These are phyloP conservation scores for Claviceps spartinae DNA, from an alignment of 2,329 filamentous ascomycete species.

Conservation along the genomic window DNA sequence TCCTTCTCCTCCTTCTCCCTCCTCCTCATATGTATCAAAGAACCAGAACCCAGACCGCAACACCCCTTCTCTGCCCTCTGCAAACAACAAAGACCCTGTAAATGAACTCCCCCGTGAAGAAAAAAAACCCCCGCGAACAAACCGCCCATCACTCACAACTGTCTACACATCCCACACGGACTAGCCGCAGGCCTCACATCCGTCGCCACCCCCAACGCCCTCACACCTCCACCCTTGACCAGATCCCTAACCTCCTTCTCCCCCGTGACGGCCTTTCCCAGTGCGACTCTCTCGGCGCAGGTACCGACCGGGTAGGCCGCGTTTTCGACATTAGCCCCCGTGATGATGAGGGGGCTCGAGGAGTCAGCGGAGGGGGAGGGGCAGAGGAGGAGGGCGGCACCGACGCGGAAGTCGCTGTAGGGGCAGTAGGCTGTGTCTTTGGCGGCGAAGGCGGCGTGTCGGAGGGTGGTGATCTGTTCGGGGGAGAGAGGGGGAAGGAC, in stretches of 20 bases:
- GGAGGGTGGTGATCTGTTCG: conserved; percentile 53
- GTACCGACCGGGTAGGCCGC: conserved; percentile 88
- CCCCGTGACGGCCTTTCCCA: conserved; percentile 61
- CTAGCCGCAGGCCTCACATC: conserved; percentile 57
- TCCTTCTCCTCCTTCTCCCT: no score
- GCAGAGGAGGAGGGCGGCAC: conserved; percentile 48
- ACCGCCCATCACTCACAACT: conserved; percentile 51
- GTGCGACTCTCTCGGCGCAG: conserved; percentile 84
- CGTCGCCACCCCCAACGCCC: conserved; percentile 73
- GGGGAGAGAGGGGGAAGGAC: neutral
- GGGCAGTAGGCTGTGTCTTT: conserved; percentile 79
- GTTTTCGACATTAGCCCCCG: conserved; percentile 85
- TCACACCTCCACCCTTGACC: conserved; percentile 25
- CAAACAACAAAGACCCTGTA: no score
- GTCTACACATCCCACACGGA: conserved; percentile 92
- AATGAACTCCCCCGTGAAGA: neutral
- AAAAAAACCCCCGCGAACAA: neutral
- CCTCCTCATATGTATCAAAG: no score
- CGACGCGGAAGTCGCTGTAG: conserved; percentile 86
- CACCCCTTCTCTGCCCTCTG: no score
- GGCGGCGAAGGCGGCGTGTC: conserved; percentile 48
- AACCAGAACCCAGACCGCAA: no score
- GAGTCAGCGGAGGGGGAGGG: no score
- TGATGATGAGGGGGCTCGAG: conserved; percentile 8
- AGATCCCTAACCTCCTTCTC: conserved; percentile 23